A percentile compares a stretch with the other conserved stretches of the same genome.
Conservation (phyloP, 2,329 filamentous ascomycete genomes). For the Talaromyces pinophilus region DNA sequence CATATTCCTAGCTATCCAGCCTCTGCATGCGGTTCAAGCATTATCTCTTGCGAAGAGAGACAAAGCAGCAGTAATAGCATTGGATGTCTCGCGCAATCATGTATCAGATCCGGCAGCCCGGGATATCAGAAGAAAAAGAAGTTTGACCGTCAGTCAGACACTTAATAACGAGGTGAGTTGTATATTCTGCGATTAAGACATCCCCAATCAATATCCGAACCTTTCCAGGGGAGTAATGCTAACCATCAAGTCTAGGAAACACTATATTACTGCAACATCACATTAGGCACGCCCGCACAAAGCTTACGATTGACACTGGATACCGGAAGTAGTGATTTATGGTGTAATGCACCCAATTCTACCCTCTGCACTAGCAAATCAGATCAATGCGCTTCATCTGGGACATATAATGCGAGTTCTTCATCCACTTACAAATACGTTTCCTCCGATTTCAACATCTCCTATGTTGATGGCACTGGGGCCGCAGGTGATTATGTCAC, state of each 20-base stretch:
- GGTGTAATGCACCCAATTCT: constrained; percentile 59
- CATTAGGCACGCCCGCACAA: constrained; percentile 60
- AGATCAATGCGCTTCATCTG: constrained; percentile 50
- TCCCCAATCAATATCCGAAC: background rate
- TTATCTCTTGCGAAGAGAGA: constrained; percentile 24
- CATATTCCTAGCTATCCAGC: constrained; percentile 26
- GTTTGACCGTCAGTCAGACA: constrained; percentile 40
- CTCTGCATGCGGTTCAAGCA: constrained; percentile 23
- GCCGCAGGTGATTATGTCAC: constrained; percentile 77
- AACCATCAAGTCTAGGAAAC: constrained; percentile 44
- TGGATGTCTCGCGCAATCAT: constrained; percentile 23
- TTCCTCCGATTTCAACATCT: constrained; percentile 79
- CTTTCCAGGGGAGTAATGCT: background rate
- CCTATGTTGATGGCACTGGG: constrained; percentile 78
- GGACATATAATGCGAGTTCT: constrained; percentile 55
- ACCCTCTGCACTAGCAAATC: constrained; percentile 45
- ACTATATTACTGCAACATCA: constrained; percentile 61
- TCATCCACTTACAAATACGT: constrained; percentile 78
- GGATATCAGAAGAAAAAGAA: constrained; percentile 25
- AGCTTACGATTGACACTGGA: constrained; percentile 59
- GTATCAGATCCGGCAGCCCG: constrained; percentile 22
- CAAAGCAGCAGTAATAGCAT: constrained; percentile 24
- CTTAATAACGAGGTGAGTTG: constrained; percentile 56
- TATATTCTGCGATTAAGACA: background rate
- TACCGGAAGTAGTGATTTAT: constrained; percentile 64